phyloP scores from a whole-genome alignment of 441 rosid species.

The Gossypium lobatum region DNA sequence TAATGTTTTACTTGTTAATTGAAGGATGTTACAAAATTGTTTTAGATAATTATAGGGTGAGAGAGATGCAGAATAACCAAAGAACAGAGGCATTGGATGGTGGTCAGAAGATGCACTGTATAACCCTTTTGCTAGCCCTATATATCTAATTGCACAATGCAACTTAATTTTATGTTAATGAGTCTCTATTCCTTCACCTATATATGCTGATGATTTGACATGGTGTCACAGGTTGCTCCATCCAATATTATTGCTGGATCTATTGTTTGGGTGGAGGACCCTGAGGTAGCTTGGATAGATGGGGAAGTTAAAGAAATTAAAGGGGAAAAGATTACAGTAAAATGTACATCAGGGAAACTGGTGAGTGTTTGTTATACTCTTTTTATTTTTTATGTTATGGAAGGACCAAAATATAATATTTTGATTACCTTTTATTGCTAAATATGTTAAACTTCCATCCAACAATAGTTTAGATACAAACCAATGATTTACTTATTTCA shows the following conservation, averaged over 20 bases:
- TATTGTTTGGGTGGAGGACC: constrained; percentile 77
- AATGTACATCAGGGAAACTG: constrained; percentile 49
- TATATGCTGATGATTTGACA: constrained; percentile 9
- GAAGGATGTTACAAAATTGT: not conserved
- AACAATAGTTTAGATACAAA: not conserved
- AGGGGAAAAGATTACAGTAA: constrained; percentile 46
- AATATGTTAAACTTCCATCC: not conserved
- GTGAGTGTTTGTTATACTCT: constrained; percentile 31
- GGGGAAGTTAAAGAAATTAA: constrained; percentile 68
- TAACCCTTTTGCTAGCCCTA: not conserved
- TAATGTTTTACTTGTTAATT: not conserved
- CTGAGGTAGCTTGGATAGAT: constrained; percentile 75
- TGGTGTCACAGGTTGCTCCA: constrained; percentile 46
- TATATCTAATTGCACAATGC: not conserved
- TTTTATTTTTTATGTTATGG: not conserved
- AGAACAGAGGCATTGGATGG: not conserved
- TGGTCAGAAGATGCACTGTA: not conserved
- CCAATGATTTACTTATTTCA: not conserved
- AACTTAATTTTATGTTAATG: not conserved
- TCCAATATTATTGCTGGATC: constrained; percentile 53
- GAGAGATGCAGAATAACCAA: not conserved
- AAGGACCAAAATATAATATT: not conserved
- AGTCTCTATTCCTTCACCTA: not conserved
- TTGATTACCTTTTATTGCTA: not conserved
- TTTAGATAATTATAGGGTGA: not conserved